phyloP scores from a whole-genome alignment of 768 basidiomycete genomes.

The Suillus sp. region DNA sequence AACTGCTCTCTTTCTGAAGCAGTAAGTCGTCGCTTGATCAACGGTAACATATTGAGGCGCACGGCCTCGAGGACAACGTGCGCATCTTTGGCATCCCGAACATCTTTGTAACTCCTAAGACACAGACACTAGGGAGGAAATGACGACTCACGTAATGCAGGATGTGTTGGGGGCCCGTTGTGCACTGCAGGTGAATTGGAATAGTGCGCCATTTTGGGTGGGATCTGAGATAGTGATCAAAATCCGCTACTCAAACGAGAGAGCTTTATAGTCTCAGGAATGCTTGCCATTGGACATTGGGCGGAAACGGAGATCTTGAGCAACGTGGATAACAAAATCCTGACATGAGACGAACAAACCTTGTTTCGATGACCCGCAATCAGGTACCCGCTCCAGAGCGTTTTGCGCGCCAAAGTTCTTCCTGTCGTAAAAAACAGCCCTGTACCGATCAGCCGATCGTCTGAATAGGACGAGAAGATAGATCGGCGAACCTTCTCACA shows the following conservation, averaged over 20 bases:
- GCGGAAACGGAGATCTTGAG: slow-evolving; percentile 26
- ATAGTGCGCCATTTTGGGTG: slow-evolving; percentile 15
- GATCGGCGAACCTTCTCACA: slow-evolving; percentile 27
- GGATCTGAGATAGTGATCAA: slow-evolving; percentile 15
- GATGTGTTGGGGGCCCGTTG: slow-evolving; percentile 32
- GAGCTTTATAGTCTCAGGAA: slow-evolving; percentile 30
- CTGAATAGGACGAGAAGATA: slow-evolving; percentile 19
- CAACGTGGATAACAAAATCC: slow-evolving; percentile 30
- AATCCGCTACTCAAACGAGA: slow-evolving; percentile 8
- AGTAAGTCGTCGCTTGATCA: slow-evolving; percentile 71
- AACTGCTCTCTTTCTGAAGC: slow-evolving; percentile 70
- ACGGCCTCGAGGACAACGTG: slow-evolving; percentile 79
- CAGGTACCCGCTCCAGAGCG: slow-evolving; percentile 28
- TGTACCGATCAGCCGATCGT: slow-evolving; percentile 19
- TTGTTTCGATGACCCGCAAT: slow-evolving; percentile 24
- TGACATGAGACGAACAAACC: slow-evolving; percentile 34
- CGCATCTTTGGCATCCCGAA: slow-evolving; percentile 79
- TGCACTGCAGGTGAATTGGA: slow-evolving; percentile 22
- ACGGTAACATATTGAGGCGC: slow-evolving; percentile 64
- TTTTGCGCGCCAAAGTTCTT: slow-evolving; percentile 20
- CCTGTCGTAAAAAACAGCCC: slow-evolving; percentile 17
- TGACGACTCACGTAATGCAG: slow-evolving; percentile 31
- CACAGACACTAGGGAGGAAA: slow-evolving; percentile 5
- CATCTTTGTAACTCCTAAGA: slow-evolving; percentile 44
- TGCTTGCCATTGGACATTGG: slow-evolving; percentile 17